A percentile compares a stretch with the other conserved stretches of the same genome.
Evolutionary conservation across 352 stramenopile species (phyloP).

Genomic region (Globisporangium cederbergense): DNA sequence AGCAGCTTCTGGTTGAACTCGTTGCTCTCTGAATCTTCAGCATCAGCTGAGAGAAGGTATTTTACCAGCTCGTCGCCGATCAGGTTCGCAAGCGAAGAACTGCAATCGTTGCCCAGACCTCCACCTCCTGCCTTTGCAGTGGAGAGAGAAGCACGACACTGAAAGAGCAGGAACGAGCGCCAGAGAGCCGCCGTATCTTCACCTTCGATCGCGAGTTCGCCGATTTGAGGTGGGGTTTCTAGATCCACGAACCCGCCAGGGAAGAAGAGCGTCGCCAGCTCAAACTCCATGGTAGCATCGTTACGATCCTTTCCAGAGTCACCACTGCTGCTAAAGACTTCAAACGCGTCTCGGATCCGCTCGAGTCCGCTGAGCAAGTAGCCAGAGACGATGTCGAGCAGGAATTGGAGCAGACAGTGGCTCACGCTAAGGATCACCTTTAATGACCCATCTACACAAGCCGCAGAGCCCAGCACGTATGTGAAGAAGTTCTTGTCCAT

Average conservation of each 20-base stretch:
- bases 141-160: slow-evolving; percentile 24
- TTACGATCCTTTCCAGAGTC: background rate
- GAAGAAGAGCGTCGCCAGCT: slow-evolving; percentile 31
- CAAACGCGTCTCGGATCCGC: slow-evolving; percentile 26
- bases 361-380: slow-evolving; percentile 61
- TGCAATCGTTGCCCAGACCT: background rate
- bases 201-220: slow-evolving; percentile 47
- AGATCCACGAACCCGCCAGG: slow-evolving; percentile 32
- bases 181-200: slow-evolving; percentile 39
- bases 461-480: background rate
- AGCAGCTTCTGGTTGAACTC: slow-evolving; percentile 13
- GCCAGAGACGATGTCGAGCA: slow-evolving; percentile 41
- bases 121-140: background rate
- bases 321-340: slow-evolving; percentile 2
- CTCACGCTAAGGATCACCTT: slow-evolving; percentile 14
- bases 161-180: slow-evolving; percentile 37
- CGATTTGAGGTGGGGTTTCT: slow-evolving; percentile 27
- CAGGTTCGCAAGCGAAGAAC: slow-evolving; percentile 12
- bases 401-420: slow-evolving; percentile 42
- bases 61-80: slow-evolving; percentile 7
- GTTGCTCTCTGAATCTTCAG: background rate
- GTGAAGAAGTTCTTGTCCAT: slow-evolving; percentile 20
- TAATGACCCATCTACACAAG: background rate
- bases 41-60: background rate
- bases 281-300: slow-evolving; percentile 6